Conservation (phyloP, 345 rosid species). For the Firmiana major region DNA sequence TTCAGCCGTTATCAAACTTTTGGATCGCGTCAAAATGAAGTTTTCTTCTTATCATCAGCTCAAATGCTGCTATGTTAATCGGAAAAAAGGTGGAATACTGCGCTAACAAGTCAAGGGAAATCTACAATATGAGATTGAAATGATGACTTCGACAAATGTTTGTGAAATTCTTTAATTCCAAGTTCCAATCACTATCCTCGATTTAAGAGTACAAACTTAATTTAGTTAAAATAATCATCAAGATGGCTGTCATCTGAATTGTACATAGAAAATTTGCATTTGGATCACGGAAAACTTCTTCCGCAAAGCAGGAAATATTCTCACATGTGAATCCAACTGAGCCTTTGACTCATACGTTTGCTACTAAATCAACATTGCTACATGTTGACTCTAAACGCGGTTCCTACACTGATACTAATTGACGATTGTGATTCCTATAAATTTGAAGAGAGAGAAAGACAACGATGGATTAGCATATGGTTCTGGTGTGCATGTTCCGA, state of each 20-base stretch:
- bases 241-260: neutral
- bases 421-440: neutral
- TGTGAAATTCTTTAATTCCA: neutral
- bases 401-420: neutral
- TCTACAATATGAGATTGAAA: neutral
- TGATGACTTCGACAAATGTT: no score
- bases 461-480: neutral
- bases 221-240: neutral
- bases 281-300: no score
- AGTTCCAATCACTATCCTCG: no score
- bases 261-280: no score
- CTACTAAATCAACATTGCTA: no score
- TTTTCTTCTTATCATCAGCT: neutral
- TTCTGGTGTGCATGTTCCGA: no score
- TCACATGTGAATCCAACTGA: no score
- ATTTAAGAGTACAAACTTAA: no score
- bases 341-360: no score
- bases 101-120: neutral
- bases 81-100: neutral
- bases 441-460: neutral
- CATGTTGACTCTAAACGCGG: neutral
- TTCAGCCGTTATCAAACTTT: neutral
- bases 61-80: neutral
- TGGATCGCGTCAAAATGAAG: neutral
- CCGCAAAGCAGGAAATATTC: no score